Percentiles rank a stretch among this genome's conserved stretches.
These are phyloP conservation scores for Nicotiana paniculata DNA, from an alignment of 257 asterid genomes.

Conservation along the genomic window DNA sequence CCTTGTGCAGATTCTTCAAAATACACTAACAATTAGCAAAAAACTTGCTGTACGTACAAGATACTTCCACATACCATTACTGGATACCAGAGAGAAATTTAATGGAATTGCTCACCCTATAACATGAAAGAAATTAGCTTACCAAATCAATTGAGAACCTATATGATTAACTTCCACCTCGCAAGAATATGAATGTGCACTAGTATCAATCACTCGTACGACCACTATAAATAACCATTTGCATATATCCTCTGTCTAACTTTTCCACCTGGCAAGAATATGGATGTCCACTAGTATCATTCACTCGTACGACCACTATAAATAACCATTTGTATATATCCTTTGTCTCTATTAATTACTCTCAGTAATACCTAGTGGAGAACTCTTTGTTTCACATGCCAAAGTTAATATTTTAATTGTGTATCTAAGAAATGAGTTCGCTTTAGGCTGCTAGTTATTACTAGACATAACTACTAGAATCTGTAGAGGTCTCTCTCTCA, in stretches of 20 bases:
- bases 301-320: too few species aligned
- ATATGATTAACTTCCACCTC: not conserved
- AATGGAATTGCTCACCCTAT: not conserved
- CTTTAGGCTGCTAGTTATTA: not conserved
- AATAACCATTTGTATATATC: too few species aligned
- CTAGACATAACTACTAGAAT: not conserved
- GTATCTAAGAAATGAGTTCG: too few species aligned
- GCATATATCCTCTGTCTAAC: not conserved
- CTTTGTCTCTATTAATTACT: too few species aligned
- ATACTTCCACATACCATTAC: not conserved
- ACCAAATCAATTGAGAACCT: not conserved
- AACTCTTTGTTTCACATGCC: too few species aligned
- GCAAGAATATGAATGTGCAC: not conserved
- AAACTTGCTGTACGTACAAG: not conserved
- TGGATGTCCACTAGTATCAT: not conserved
- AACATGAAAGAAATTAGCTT: not conserved
- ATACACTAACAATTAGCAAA: not conserved
- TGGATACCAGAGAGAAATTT: not conserved
- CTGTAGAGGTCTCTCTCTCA: not conserved
- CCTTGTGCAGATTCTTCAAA: constrained; percentile 2
- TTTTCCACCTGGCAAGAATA: not conserved
- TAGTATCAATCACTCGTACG: not conserved
- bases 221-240: too few species aligned
- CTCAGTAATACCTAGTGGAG: too few species aligned
- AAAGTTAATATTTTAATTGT: too few species aligned